These are phyloP conservation scores for Yamadazyma endophytica DNA, from an alignment of 805 yeast species.

Conservation along the genomic window DNA sequence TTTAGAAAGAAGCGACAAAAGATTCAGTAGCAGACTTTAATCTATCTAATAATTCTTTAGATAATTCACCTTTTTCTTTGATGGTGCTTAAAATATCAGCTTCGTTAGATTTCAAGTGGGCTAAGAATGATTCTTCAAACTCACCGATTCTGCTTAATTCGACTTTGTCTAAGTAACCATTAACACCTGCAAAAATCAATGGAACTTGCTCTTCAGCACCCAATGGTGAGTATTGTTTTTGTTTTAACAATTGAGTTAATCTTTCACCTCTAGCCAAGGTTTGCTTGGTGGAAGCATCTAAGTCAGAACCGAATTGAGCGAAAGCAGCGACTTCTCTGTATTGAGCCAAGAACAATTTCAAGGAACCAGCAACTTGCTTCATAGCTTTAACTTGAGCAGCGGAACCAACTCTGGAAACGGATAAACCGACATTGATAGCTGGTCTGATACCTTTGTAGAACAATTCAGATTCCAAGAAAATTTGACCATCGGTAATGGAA, in stretches of 20 bases:
- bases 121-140: constrained; percentile 89
- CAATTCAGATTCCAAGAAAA: constrained; percentile 98
- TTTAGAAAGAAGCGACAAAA: constrained; percentile 82
- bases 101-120: constrained; percentile 90
- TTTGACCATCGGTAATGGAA: constrained; percentile 97
- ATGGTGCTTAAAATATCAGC: constrained; percentile 78
- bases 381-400: constrained; percentile 99
- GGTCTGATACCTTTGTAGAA: constrained; percentile 99
- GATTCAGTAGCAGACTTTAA: constrained; percentile 90
- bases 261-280: constrained; percentile 99
- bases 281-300: constrained; percentile 99
- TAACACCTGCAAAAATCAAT: constrained; percentile 98
- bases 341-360: constrained; percentile 99
- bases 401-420: constrained; percentile 99
- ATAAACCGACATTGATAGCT: constrained; percentile 99
- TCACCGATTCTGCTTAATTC: constrained; percentile 83
- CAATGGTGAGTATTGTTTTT: constrained; percentile 94
- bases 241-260: constrained; percentile 97
- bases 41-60: constrained; percentile 80
- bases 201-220: constrained; percentile 99
- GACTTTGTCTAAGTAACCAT: constrained; percentile 92
- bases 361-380: constrained; percentile 99
- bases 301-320: constrained; percentile 99
- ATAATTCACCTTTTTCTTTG: constrained; percentile 83
- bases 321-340: constrained; percentile 99